These are phyloP conservation scores for Diaporthe sp. DNA, from an alignment of 2,329 filamentous ascomycete species.

Conservation along the genomic window DNA sequence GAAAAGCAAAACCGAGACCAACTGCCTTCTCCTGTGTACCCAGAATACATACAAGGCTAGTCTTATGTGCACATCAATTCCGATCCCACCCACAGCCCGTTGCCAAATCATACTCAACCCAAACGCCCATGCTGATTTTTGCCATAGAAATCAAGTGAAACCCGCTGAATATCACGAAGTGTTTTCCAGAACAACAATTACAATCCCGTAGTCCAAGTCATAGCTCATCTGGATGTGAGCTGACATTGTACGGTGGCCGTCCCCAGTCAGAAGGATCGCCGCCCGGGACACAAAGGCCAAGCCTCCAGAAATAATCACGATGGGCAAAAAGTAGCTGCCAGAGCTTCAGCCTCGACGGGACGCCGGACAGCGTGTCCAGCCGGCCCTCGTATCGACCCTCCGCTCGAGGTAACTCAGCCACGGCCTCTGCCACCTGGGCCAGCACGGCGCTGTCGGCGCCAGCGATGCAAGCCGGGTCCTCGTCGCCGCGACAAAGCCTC, in stretches of 20 bases:
- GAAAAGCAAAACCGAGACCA: neutral
- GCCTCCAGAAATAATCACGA: slow-evolving; percentile 95
- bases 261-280: slow-evolving; percentile 80
- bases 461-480: slow-evolving; percentile 80
- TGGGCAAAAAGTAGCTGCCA: slow-evolving; percentile 96
- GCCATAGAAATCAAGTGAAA: neutral
- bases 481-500: slow-evolving; percentile 77
- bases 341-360: slow-evolving; percentile 75
- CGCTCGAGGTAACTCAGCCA: slow-evolving; percentile 34
- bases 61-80: neutral
- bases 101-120: neutral
- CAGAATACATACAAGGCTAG: neutral
- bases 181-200: neutral
- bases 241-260: slow-evolving; percentile 61
- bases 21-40: neutral
- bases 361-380: slow-evolving; percentile 67
- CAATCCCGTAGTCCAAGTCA: slow-evolving; percentile 46
- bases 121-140: slow-evolving; percentile 20
- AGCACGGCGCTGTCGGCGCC: slow-evolving; percentile 60
- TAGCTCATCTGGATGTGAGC: slow-evolving; percentile 54
- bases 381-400: slow-evolving; percentile 40
- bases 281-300: slow-evolving; percentile 90
- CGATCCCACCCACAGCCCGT: neutral
- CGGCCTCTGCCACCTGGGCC: slow-evolving; percentile 42
- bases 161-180: neutral